A percentile compares a stretch with the other conserved stretches of the same genome.
phyloP scores from a whole-genome alignment of 2,329 filamentous ascomycete genomes.

The Clonostachys sp. region DNA sequence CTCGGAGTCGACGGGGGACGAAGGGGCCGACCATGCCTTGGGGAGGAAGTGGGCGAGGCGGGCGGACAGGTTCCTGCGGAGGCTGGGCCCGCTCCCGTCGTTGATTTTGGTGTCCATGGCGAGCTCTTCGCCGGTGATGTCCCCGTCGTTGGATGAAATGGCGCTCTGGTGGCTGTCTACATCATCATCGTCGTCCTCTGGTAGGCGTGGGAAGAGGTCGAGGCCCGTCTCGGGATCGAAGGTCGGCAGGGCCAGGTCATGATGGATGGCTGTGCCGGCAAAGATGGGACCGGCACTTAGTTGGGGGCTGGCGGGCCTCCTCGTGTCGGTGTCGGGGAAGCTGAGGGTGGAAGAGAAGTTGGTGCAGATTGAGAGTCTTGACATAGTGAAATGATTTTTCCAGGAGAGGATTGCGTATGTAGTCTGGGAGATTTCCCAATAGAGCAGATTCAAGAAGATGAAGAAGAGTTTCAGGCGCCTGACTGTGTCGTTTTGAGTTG shows the following conservation, averaged over 20 bases:
- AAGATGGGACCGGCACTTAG: not conserved
- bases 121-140: not conserved
- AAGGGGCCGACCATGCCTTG: not conserved
- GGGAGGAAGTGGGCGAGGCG: not conserved
- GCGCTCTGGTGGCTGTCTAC: not conserved
- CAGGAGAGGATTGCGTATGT: too few species aligned
- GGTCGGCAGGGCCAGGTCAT: not conserved
- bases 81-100: not conserved
- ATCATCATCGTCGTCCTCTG: not conserved
- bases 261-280: not conserved
- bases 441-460: too few species aligned
- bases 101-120: not conserved
- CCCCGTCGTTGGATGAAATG: too few species aligned
- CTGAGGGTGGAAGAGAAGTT: not conserved
- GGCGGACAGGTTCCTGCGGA: not conserved
- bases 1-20: not conserved
- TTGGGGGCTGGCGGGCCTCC: not conserved
- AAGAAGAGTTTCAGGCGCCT: too few species aligned
- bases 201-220: conserved; percentile 3
- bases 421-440: not conserved
- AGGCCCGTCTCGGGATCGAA: not conserved
- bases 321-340: not conserved
- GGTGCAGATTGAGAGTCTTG: not conserved
- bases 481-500: too few species aligned
- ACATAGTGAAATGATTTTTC: too few species aligned